Evolutionary conservation across 148 eudicot species (phyloP).

Genomic region (Nyssa sinensis): DNA sequence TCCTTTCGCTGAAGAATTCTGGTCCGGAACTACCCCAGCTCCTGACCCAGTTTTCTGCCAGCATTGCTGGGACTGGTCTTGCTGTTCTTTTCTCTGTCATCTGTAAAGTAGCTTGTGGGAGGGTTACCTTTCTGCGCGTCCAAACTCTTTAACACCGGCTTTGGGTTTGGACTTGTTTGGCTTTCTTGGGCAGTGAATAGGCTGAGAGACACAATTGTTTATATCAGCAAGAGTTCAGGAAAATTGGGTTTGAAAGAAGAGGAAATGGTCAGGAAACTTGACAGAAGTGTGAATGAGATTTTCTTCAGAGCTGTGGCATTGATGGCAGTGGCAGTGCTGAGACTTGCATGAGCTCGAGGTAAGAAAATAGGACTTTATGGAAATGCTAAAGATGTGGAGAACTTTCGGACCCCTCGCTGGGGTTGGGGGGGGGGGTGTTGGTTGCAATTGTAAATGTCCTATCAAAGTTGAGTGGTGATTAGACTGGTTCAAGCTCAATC

Average conservation of each 20-base stretch:
- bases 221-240: slow-evolving; percentile 46
- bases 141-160: slow-evolving; percentile 48
- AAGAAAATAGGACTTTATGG: not conserved
- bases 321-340: slow-evolving; percentile 54
- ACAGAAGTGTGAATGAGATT: slow-evolving; percentile 50
- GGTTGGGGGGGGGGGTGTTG: no score
- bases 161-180: slow-evolving; percentile 83
- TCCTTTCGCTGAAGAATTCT: slow-evolving; percentile 58
- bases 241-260: slow-evolving; percentile 45
- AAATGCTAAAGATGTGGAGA: no score
- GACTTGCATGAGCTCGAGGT: slow-evolving; percentile 46
- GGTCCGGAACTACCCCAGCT: slow-evolving; percentile 64
- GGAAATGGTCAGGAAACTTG: slow-evolving; percentile 51
- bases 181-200: slow-evolving; percentile 63
- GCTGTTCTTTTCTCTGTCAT: slow-evolving; percentile 65
- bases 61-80: slow-evolving; percentile 80
- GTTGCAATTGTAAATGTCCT: no score
- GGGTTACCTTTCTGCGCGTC: slow-evolving; percentile 50
- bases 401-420: no score
- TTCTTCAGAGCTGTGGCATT: slow-evolving; percentile 54
- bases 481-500: no score
- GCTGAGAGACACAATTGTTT: slow-evolving; percentile 57
- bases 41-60: slow-evolving; percentile 72
- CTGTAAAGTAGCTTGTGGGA: slow-evolving; percentile 53
- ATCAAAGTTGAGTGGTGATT: no score